Evolutionary conservation across 768 basidiomycete species (phyloP), one percentile per base, ranked within the genome.

Genomic region (Collybia nuda): DNA sequence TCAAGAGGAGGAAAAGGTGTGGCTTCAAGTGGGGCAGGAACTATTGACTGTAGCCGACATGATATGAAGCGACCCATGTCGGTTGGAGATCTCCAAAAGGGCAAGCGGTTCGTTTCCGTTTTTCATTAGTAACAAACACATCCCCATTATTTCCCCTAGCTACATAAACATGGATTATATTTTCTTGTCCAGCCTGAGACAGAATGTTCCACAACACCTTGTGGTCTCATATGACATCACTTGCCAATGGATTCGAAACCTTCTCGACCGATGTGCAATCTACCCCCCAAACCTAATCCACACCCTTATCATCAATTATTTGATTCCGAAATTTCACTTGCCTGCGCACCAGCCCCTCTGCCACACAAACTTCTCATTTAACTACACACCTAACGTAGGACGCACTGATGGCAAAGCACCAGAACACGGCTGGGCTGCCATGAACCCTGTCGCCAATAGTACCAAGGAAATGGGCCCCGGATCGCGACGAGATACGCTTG

Each of bases 311-410:
- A 40, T 55, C 29, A 35, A 41, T 2, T 60, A 56, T 44, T 40
- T 57, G 6, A 51, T 69, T 19, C 68, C 67, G 6, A 67, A 69
- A 46, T 62, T 68, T 22, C 68, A 69, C 43, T 36, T 65, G 1
- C 50, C 59, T 2, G 58, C 57, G 21, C 67, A 69, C 46, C 44
- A 41, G 0, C 37, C 37, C 18, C 14, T 11, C 2, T 65, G 66
- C 44, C 62, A 62, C 14, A 14, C 38, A 9, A 49, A 18, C 8
- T 65, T 52, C 49, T 60, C 59, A 2, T 58, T 62, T 54, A 66
- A 65, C 49, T 53, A 56, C 28, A 49, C 47, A 6, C 52, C 41
- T 2, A 22, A 57, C 6, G 48, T 57, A 18, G 66, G 60, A 14
- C 36, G 50, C 26, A 66, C 66, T 17, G 38, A 40, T 5, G 38